phyloP scores from a whole-genome alignment of 1,284 basidiomycete species.

The Puccinia hordei region DNA sequence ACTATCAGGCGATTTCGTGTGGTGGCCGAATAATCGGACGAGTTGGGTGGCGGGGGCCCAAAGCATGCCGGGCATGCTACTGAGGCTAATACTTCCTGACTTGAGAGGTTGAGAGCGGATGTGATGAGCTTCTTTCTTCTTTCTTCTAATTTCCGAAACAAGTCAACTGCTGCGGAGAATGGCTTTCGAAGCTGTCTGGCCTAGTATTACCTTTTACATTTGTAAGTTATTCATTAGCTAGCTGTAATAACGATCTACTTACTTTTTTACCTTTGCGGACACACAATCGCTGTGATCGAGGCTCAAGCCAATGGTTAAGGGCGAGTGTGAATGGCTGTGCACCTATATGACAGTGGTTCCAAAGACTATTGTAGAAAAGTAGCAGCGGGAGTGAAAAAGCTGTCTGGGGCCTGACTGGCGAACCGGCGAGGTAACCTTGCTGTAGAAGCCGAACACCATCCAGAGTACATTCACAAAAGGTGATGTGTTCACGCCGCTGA shows the following conservation, averaged over 20 bases:
- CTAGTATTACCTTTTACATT: not conserved
- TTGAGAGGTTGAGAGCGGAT: not conserved
- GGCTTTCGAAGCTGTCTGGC: too few relatives aligned
- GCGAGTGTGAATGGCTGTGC: too few relatives aligned
- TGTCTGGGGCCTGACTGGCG: too few relatives aligned
- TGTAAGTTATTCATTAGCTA: not conserved
- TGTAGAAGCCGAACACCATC: too few relatives aligned
- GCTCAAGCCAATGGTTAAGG: too few relatives aligned
- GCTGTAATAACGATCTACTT: not conserved
- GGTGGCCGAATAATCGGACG: not conserved
- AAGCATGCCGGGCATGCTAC: not conserved
- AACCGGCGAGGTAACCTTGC: too few relatives aligned
- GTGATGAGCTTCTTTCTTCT: not conserved
- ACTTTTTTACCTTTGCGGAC: not conserved
- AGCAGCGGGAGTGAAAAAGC: not conserved
- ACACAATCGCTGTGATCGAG: not conserved
- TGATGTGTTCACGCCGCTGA: too few relatives aligned
- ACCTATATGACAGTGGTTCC: not conserved
- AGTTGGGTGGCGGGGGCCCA: not conserved
- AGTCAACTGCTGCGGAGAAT: not conserved
- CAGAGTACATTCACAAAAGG: too few relatives aligned
- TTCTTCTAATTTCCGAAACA: not conserved
- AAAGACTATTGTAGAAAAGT: not conserved
- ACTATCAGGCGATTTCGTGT: not conserved
- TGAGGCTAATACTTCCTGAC: too few relatives aligned